These are phyloP conservation scores for Ascocoryne sarcoides DNA, from an alignment of 2,329 filamentous ascomycete genomes.

Conservation along the genomic window DNA sequence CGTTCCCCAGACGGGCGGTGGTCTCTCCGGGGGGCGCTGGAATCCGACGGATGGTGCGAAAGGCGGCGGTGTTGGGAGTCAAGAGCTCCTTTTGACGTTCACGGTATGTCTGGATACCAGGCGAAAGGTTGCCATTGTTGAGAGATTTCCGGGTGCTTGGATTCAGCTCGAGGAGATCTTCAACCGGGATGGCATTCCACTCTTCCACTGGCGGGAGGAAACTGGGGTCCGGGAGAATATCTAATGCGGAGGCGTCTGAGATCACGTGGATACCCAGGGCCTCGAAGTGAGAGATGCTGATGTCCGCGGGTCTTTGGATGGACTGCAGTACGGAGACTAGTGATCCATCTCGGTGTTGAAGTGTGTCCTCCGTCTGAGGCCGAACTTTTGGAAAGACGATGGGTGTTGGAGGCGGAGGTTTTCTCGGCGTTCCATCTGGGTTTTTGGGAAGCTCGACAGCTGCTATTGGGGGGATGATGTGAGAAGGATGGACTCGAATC, in stretches of 20 bases:
- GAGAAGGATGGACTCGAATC: slow-evolving; percentile 10
- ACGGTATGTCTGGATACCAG: slow-evolving; percentile 48
- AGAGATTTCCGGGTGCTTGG: slow-evolving; percentile 39
- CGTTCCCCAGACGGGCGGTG: slow-evolving; percentile 49
- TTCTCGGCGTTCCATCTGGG: slow-evolving; percentile 17
- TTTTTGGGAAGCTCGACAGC: slow-evolving; percentile 11
- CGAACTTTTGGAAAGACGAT: slow-evolving; percentile 21
- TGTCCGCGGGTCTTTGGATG: slow-evolving; percentile 44
- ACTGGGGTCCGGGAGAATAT: slow-evolving; percentile 45
- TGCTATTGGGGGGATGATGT: slow-evolving; percentile 16
- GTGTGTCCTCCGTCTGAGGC: slow-evolving; percentile 33
- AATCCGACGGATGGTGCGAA: slow-evolving; percentile 52
- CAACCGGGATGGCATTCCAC: slow-evolving; percentile 31
- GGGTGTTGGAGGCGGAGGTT: slow-evolving; percentile 21
- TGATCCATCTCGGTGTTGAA: slow-evolving; percentile 26
- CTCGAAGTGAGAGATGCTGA: slow-evolving; percentile 42
- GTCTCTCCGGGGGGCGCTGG: slow-evolving; percentile 43
- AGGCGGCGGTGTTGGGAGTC: slow-evolving; percentile 48
- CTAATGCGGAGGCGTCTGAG: slow-evolving; percentile 37
- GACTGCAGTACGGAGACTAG: slow-evolving; percentile 44
- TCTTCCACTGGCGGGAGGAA: slow-evolving; percentile 45
- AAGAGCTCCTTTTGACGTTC: slow-evolving; percentile 51
- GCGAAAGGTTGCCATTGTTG: slow-evolving; percentile 45
- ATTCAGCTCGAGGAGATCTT: slow-evolving; percentile 33
- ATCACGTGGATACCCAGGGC: slow-evolving; percentile 50